A percentile compares a stretch with the other conserved stretches of the same genome.
Conservation (phyloP, 768 basidiomycete species). For the Dendrothele bispora region DNA sequence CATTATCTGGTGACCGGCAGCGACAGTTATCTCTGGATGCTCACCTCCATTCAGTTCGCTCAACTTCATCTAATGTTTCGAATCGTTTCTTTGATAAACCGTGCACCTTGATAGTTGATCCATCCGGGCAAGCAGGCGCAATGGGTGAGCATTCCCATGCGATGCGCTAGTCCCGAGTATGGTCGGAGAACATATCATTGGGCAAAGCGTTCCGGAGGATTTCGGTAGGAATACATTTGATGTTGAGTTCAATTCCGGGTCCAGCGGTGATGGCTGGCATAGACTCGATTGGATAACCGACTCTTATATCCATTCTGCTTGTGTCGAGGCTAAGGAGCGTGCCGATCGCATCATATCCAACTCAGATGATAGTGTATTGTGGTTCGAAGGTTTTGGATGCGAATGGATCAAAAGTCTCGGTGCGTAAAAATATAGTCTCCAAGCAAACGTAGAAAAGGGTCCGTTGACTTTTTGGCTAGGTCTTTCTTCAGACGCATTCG, state of each 20-base stretch:
- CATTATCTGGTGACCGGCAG: constrained; percentile 16
- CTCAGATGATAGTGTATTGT: constrained; percentile 82
- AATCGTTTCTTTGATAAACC: constrained; percentile 95
- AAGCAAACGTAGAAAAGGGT: neutral
- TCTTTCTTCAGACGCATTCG: constrained; percentile 75
- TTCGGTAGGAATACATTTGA: constrained; percentile 45
- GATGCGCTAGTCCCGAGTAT: constrained; percentile 91
- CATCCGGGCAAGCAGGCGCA: constrained; percentile 80
- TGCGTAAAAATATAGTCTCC: too few species aligned
- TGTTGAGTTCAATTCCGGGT: constrained; percentile 8
- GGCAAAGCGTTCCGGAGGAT: constrained; percentile 69
- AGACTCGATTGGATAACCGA: constrained; percentile 78
- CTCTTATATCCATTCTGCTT: constrained; percentile 53
- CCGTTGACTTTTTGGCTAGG: constrained; percentile 35
- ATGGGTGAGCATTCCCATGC: constrained; percentile 90
- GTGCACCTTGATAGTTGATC: constrained; percentile 79
- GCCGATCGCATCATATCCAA: constrained; percentile 64
- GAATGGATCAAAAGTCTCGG: constrained; percentile 84
- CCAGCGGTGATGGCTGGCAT: constrained; percentile 41
- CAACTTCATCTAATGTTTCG: constrained; percentile 54
- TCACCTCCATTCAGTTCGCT: constrained; percentile 74
- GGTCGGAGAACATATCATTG: constrained; percentile 79
- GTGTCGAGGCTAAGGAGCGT: constrained; percentile 53
- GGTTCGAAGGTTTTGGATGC: constrained; percentile 80
- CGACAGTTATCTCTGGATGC: constrained; percentile 53